A percentile compares a stretch with the other conserved stretches of the same genome.
phyloP scores from a whole-genome alignment of 2,329 filamentous ascomycete genomes.

The Talaromyces sp. region DNA sequence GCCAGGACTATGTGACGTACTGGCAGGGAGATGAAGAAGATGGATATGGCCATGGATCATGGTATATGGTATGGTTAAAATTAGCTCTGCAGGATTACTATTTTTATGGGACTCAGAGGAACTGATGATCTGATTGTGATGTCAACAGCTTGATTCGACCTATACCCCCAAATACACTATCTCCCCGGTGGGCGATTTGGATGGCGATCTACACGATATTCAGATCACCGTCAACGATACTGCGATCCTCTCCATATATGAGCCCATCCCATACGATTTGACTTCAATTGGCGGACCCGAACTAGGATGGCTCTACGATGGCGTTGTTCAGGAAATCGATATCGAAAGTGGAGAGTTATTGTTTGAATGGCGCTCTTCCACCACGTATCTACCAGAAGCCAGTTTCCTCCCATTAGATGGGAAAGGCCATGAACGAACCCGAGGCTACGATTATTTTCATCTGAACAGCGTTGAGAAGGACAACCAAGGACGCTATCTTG shows the following conservation, averaged over 20 bases:
- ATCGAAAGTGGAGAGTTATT: conserved; percentile 46
- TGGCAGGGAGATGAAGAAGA: conserved; percentile 53
- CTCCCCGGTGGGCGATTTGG: conserved; percentile 21
- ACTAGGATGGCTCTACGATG: conserved; percentile 45
- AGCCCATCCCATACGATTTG: conserved; percentile 44
- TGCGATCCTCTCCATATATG: conserved; percentile 47
- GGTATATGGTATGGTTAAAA: conserved; percentile 32
- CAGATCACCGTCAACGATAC: conserved; percentile 46
- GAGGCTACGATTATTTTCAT: conserved; percentile 57
- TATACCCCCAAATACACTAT: conserved; percentile 33
- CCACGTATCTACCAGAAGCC: conserved; percentile 38
- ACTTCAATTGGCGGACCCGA: conserved; percentile 40
- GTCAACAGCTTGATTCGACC: conserved; percentile 31
- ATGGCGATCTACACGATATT: conserved; percentile 49
- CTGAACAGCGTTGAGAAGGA: conserved; percentile 58
- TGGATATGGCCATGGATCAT: conserved; percentile 43
- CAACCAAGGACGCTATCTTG: conserved; percentile 44
- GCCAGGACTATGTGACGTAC: conserved; percentile 50
- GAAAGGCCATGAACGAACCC: conserved; percentile 19
- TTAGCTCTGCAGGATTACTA: neutral
- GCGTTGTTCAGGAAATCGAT: conserved; percentile 50
- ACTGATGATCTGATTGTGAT: too few species aligned
- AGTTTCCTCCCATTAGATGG: conserved; percentile 22
- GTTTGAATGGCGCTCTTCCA: conserved; percentile 51
- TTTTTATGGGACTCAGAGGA: neutral